Base-by-base conservation (phyloP, 768 basidiomycete genomes). In the Lactarius psammicola region DNA sequence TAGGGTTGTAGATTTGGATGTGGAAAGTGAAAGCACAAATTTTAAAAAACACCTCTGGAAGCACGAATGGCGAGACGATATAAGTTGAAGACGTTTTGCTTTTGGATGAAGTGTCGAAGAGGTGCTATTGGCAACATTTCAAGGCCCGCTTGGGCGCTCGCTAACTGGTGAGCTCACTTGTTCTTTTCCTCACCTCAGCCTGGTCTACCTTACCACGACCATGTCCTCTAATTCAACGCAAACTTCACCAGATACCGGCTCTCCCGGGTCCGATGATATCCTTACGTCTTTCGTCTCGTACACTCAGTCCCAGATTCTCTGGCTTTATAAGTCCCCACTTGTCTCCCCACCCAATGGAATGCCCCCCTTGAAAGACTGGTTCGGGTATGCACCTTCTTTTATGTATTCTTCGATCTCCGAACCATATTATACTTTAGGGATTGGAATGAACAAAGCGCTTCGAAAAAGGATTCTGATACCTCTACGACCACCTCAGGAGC, bases 331-430 rank as follows among this genome's bases (percentile, higher is more conserved):
- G 68, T 94, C 92, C n/a, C 88, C 90, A 28, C 78, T 94, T 46
- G 88, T 94, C 30, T 80, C 82, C 66, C 78, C 81, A 30, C 92
- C 93, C 7, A 73, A 78, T 59, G 84, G 85, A 69, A 93, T 94
- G 93, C 92, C 92, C 58, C 80, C 84, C 55, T 78, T 94, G 59
- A 92, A 87, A 78, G 85, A 88, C 55, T 94, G 92, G 92, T 94
- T 94, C 77, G 92, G 92, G 92, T 94, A 74, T 65, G 85, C 44
- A 64, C 36, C 3, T 44, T 38, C 65, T 28, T 56, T n/a, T 54
- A 54, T 55, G 30, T 33, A 60, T 44, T 61, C 34, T 59, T 42
- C 59, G 68, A 64, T 66, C 64, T 66, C 51, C 20, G 55, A 67
- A 64, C 71, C 36, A 65, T 56, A 51, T 67, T 69, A 40, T 60